Evolutionary conservation across 164 flowering plant species (phyloP), one percentile per base, ranked within the genome.

Genomic region (Euptelea pleiosperma): DNA sequence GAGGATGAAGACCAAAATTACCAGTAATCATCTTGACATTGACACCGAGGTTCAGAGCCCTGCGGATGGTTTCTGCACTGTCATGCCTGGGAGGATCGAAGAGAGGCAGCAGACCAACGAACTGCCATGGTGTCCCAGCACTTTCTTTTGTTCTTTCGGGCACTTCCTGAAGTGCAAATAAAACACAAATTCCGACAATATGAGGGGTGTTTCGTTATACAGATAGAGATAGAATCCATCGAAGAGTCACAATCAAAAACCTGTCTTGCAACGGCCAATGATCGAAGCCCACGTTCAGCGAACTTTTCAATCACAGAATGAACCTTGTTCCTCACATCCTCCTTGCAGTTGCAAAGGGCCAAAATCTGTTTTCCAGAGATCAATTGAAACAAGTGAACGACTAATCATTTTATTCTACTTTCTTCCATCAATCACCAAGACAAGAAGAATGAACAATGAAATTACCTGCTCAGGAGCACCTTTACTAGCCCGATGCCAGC

Each of bases 401-500:
- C 8, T n/a, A 15, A 15, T 26, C 15, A 43, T 3, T 30, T 1
- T 11, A 4, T 8, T 3, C 16, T 2, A 26, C 1, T 12, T 28
- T 39, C 3, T 3, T 3, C 0, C 36, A 43, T 33, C 15, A 26
- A 35, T 6, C 4, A 1, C 11, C 26, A 46, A 10, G 1, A 44
- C 12, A 6, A 12, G 10, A 31, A 26, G 4, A 42, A 15, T 9
- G 12, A 12, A n/a, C 8, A 4, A n/a, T 24, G 33, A 57, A 15
- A 1, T 12, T 53, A 73, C 76, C 73, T 73, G 77, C 44, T 74
- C 79, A 52, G 79, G 79, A 21, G 79, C 79, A 39, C 79, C 79
- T 55, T 71, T 75, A 64, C 79, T 75, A 16, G 78, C 75, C 22
- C 78, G 67, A 52, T 75, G 78, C 78, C 78, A 75, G 34, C 21